Percentiles rank a stretch among this genome's conserved stretches.
Conservation (phyloP, 179 eudicot genomes). For the Spinacia oleracea region DNA sequence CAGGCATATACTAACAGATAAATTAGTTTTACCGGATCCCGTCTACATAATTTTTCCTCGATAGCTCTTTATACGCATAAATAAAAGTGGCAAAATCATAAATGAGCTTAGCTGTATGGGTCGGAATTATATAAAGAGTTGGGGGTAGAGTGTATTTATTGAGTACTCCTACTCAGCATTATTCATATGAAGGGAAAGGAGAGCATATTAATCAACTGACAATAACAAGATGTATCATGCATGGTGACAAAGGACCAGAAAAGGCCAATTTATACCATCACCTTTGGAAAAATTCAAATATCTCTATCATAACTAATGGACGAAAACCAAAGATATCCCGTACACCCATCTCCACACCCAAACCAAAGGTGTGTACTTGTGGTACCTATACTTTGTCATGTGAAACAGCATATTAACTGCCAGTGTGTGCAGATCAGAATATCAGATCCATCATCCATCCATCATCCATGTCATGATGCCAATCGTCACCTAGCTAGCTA, state of each 20-base stretch:
- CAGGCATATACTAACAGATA: no score
- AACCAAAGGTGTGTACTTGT: not conserved
- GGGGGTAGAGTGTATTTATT: no score
- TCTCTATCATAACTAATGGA: not conserved
- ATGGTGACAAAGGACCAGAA: not conserved
- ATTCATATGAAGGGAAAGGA: no score
- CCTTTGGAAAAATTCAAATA: slow-evolving; percentile 4
- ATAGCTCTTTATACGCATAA: no score
- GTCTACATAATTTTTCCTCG: no score
- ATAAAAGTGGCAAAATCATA: no score
- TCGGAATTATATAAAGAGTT: no score
- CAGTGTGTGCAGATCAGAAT: not conserved
- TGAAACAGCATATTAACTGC: not conserved
- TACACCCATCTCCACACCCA: not conserved
- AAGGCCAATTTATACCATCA: not conserved
- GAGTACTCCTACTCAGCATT: no score
- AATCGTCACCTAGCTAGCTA: not conserved
- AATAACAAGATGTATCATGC: not conserved
- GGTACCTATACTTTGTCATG: not conserved
- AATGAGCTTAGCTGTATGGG: no score
- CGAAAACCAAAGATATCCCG: not conserved
- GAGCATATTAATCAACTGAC: not conserved
- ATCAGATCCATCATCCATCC: no score
- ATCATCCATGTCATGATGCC: not conserved
- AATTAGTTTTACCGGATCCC: no score